These are phyloP conservation scores for Paraphoma sp. DNA, from an alignment of 2,329 filamentous ascomycete species.

Conservation along the genomic window DNA sequence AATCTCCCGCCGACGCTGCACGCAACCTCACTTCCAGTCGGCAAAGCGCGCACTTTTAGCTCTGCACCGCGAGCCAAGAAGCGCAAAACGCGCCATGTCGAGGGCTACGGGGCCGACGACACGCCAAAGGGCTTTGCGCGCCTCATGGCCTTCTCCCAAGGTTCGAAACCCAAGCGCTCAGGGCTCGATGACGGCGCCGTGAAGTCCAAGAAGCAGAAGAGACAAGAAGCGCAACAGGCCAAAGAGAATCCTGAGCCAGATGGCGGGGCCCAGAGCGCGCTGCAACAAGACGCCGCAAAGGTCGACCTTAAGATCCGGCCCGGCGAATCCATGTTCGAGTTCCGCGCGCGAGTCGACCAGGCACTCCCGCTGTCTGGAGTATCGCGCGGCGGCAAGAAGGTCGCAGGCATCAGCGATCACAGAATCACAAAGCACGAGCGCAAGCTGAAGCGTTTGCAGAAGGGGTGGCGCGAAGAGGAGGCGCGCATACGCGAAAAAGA, in stretches of 20 bases:
- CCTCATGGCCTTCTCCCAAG: constrained; percentile 75
- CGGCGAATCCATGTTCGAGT: constrained; percentile 83
- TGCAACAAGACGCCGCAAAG: constrained; percentile 29
- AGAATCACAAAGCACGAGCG: constrained; percentile 80
- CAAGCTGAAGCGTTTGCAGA: constrained; percentile 69
- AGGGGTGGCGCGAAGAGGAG: constrained; percentile 64
- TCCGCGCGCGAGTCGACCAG: constrained; percentile 81
- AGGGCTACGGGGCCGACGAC: constrained; percentile 71
- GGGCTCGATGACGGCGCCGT: constrained; percentile 74
- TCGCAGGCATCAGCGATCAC: constrained; percentile 69
- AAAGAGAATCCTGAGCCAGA: constrained; percentile 18
- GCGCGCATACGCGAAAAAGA: constrained; percentile 71
- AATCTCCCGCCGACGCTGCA: constrained; percentile 67
- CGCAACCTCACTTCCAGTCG: constrained; percentile 65
- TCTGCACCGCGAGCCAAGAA: constrained; percentile 42
- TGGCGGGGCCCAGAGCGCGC: constrained; percentile 27
- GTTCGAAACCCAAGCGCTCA: constrained; percentile 58
- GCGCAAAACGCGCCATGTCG: constrained; percentile 49
- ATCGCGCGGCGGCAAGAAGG: constrained; percentile 65
- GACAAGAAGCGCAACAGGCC: constrained; percentile 5
- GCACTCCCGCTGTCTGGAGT: constrained; percentile 79
- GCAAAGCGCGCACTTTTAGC: constrained; percentile 51
- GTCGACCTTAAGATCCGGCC: constrained; percentile 67
- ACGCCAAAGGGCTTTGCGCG: constrained; percentile 87
- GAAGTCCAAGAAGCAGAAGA: constrained; percentile 59